Conservation (phyloP, 1,284 basidiomycete genomes). For the Tylopilus sp. region DNA sequence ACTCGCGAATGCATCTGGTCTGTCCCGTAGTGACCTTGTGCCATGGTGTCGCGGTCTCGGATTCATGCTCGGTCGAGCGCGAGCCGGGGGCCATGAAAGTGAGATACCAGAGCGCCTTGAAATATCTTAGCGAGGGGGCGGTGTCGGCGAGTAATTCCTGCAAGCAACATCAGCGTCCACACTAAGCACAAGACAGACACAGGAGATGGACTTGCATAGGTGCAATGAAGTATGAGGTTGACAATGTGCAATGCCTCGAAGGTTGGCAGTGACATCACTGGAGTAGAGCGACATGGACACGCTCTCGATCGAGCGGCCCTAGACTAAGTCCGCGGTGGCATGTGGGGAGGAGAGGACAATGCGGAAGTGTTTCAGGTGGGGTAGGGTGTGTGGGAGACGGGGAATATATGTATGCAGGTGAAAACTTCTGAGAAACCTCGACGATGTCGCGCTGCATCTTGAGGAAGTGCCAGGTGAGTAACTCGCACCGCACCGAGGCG, state of each 20-base stretch:
- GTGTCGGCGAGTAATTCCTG: conserved; percentile 46
- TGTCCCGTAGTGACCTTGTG: conserved; percentile 40
- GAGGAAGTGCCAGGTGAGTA: conserved; percentile 60
- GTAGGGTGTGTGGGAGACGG: conserved; percentile 57
- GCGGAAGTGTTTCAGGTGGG: conserved; percentile 60
- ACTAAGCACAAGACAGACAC: background rate
- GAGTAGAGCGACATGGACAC: conserved; percentile 67
- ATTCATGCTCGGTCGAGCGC: conserved; percentile 42
- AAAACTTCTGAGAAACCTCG: conserved; percentile 65
- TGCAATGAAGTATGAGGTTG: conserved; percentile 57
- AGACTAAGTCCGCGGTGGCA: conserved; percentile 58
- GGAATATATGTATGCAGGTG: conserved; percentile 44
- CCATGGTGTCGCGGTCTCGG: conserved; percentile 49
- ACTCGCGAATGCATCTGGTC: background rate
- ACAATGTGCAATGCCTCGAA: conserved; percentile 70
- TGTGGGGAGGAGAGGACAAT: conserved; percentile 63
- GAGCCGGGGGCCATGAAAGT: conserved; percentile 53
- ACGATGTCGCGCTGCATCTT: conserved; percentile 58
- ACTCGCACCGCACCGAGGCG: conserved; percentile 62
- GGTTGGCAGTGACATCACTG: conserved; percentile 50
- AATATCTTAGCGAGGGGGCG: conserved; percentile 40
- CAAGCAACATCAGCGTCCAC: no score
- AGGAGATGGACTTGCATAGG: conserved; percentile 48
- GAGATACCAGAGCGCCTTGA: conserved; percentile 50
- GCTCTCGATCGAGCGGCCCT: conserved; percentile 59